These are phyloP conservation scores for Mariannaea sp. DNA, from an alignment of 2,329 filamentous ascomycete genomes.

Conservation along the genomic window DNA sequence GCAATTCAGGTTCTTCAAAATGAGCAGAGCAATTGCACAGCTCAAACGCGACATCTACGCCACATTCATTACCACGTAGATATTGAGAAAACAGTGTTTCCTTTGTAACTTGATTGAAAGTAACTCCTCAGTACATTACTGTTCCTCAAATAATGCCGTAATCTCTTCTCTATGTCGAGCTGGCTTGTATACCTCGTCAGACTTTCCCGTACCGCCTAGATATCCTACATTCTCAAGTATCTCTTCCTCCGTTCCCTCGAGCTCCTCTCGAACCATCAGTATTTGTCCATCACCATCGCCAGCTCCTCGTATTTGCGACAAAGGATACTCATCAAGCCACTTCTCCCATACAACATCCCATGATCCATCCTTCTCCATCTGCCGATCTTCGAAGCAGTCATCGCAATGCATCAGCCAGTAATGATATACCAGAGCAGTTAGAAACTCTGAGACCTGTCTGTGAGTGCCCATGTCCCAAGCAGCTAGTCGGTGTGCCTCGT, in stretches of 20 bases:
- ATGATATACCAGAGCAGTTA: conserved; percentile 32
- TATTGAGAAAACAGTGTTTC: too few relatives aligned
- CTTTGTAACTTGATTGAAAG: too few relatives aligned
- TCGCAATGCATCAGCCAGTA: conserved; percentile 30
- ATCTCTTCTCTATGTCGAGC: background rate
- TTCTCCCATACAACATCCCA: conserved; percentile 38
- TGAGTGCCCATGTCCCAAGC: conserved; percentile 29
- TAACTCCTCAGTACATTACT: too few relatives aligned
- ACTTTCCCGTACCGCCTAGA: conserved; percentile 35
- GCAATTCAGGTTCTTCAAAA: too few relatives aligned
- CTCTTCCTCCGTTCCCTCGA: conserved; percentile 27
- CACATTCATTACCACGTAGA: too few relatives aligned
- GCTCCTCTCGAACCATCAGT: conserved; percentile 25
- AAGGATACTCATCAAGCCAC: conserved; percentile 38
- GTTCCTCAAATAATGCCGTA: background rate
- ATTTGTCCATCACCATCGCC: conserved; percentile 3
- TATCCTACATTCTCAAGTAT: conserved; percentile 35
- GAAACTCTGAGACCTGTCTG: conserved; percentile 27
- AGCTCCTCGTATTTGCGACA: background rate
- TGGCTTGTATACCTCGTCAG: conserved; percentile 9
- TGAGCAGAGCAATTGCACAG: too few relatives aligned
- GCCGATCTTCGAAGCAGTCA: conserved; percentile 19
- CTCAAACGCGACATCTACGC: too few relatives aligned
- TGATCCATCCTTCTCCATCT: conserved; percentile 1
- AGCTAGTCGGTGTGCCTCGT: conserved; percentile 25